A percentile compares a stretch with the other conserved stretches of the same genome.
Conservation (phyloP, 2,329 filamentous ascomycete species). For the Fusarium sp. region DNA sequence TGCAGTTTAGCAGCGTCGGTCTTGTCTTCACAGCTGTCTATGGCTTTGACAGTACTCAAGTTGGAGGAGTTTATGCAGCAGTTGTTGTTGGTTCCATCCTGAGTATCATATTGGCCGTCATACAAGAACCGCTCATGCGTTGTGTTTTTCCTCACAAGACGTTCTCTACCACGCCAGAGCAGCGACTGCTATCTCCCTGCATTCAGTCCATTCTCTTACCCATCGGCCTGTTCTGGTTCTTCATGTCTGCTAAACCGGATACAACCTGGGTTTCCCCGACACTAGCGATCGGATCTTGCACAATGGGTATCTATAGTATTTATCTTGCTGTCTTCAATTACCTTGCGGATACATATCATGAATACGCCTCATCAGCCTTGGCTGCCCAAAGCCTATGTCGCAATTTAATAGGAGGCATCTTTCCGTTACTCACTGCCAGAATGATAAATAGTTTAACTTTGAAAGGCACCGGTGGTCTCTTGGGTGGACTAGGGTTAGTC, state of each 20-base stretch:
- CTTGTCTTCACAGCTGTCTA: conserved; percentile 73
- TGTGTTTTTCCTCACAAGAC: conserved; percentile 52
- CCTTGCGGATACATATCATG: conserved; percentile 88
- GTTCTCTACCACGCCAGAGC: conserved; percentile 60
- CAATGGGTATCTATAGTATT: conserved; percentile 75
- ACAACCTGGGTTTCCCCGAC: conserved; percentile 73
- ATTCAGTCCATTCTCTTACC: conserved; percentile 71
- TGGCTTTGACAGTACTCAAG: conserved; percentile 67
- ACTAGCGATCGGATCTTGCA: conserved; percentile 70
- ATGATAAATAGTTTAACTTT: conserved; percentile 71
- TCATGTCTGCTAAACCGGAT: conserved; percentile 65
- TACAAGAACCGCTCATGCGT: conserved; percentile 68
- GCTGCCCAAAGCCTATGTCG: conserved; percentile 90
- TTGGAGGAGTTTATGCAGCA: conserved; percentile 70
- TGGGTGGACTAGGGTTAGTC: conserved; percentile 69
- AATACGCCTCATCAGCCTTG: conserved; percentile 84
- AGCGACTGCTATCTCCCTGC: conserved; percentile 72
- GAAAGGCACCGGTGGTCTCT: conserved; percentile 69
- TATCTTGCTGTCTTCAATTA: conserved; percentile 87
- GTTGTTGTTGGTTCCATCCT: conserved; percentile 55
- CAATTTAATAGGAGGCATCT: conserved; percentile 82
- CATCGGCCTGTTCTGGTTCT: conserved; percentile 76
- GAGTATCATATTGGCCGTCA: conserved; percentile 65
- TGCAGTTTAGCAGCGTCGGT: conserved; percentile 67
- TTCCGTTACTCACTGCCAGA: conserved; percentile 83